These are phyloP conservation scores for Eucalyptus grandis DNA, from an alignment of 345 rosid species.

Conservation along the genomic window DNA sequence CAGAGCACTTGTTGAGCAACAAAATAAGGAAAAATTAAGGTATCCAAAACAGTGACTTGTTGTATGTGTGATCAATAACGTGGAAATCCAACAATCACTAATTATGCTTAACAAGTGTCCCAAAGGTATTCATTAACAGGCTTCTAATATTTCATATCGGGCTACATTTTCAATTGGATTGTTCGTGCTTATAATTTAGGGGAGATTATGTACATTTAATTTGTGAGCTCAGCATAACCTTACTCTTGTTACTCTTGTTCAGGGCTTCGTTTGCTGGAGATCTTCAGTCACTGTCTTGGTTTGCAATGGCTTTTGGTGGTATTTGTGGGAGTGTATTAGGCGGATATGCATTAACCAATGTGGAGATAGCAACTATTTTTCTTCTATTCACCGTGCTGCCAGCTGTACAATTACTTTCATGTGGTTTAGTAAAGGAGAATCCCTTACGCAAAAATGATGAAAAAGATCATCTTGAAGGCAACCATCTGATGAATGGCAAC, in stretches of 20 bases:
- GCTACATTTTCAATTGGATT: background rate
- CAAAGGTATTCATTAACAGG: background rate
- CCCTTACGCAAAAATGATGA: conserved; percentile 9
- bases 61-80: background rate
- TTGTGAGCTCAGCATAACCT: background rate
- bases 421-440: conserved; percentile 63
- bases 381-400: conserved; percentile 72
- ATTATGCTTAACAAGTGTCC: background rate
- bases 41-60: background rate
- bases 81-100: background rate
- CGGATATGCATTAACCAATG: conserved; percentile 69
- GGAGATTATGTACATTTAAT: background rate
- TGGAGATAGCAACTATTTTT: conserved; percentile 60
- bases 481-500: conserved; percentile 27
- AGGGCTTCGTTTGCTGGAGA: conserved; percentile 95
- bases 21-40: background rate
- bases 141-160: background rate
- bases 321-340: conserved; percentile 84
- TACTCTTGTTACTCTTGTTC: conserved; percentile 1
- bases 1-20: background rate
- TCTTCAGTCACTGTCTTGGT: conserved; percentile 88
- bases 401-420: conserved; percentile 59
- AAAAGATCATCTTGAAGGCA: conserved; percentile 8
- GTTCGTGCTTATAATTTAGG: background rate
- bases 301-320: conserved; percentile 92